Percentiles rank a stretch among this genome's conserved stretches.
Conservation (phyloP, 208 protist species). For the Strigomonas culicis region DNA sequence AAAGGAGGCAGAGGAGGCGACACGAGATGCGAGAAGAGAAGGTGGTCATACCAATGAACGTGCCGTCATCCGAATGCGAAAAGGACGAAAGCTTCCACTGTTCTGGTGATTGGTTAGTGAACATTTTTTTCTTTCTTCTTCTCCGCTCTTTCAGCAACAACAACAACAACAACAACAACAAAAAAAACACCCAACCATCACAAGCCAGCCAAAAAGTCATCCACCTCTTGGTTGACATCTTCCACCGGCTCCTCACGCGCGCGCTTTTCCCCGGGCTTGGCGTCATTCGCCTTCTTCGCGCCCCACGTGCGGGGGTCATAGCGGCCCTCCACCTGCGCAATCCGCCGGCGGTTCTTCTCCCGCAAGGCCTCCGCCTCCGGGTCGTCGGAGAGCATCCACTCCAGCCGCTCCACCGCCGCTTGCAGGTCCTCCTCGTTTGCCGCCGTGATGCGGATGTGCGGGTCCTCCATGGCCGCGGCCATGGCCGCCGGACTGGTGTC, state of each 20-base stretch:
- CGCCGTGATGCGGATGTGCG: slow-evolving; percentile 88
- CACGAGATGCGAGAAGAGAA: too few relatives aligned
- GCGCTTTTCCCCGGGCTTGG: slow-evolving; percentile 36
- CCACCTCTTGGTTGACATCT: slow-evolving; percentile 60
- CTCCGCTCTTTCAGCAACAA: not conserved
- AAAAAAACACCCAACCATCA: slow-evolving; percentile 17
- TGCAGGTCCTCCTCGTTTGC: slow-evolving; percentile 85
- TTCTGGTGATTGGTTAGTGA: too few relatives aligned
- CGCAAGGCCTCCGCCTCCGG: slow-evolving; percentile 85
- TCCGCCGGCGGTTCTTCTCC: slow-evolving; percentile 85
- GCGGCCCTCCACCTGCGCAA: slow-evolving; percentile 88
- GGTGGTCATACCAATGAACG: too few relatives aligned
- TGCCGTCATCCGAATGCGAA: too few relatives aligned
- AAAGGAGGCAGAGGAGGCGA: too few relatives aligned
- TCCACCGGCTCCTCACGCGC: slow-evolving; percentile 27
- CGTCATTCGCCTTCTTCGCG: slow-evolving; percentile 22
- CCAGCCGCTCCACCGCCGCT: slow-evolving; percentile 79
- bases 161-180: not conserved
- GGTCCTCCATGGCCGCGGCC: slow-evolving; percentile 75
- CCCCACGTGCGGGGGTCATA: slow-evolving; percentile 88
- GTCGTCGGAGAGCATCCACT: slow-evolving; percentile 92
- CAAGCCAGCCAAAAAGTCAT: slow-evolving; percentile 76
- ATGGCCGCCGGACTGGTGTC: slow-evolving; percentile 77
- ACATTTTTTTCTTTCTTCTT: too few relatives aligned
- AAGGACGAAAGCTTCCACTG: too few relatives aligned